Evolutionary conservation across 768 basidiomycete species (phyloP), one percentile per base, ranked within the genome.

Genomic region (Hericium coralloides): DNA sequence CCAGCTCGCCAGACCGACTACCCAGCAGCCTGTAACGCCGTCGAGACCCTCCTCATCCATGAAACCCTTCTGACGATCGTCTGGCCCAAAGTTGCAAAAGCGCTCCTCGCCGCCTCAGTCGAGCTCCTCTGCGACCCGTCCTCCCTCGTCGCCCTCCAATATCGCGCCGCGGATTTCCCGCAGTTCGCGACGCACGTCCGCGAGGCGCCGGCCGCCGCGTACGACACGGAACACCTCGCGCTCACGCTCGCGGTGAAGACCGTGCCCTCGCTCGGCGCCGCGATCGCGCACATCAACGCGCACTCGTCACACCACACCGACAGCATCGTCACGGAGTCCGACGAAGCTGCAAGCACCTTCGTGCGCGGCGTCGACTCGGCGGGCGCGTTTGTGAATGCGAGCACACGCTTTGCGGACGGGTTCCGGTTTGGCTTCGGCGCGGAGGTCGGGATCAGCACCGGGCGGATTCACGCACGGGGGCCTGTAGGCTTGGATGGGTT

Each of bases 301-400:
- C 90, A 98, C 67, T 92, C 90, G 0, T 95, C 94, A 8, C 92
- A 95, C 66, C 97, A 99, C 70, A 98, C 95, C 37, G 97, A 98
- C 66, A 73, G 79, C 55, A 98, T 99, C 69, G 78, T 98, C 47
- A 94, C 95, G 5, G 92, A 97, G 70, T 79, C 82, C 48, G 78
- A 82, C 2, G 62, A 65, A 8, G 80, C 85, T 31, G 83, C 81
- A 38, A 77, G 83, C 31, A 74, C 73, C 31, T 99, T 98, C 74
- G 90, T 86, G 68, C 79, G 87, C 17, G 91, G 91, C 7, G 85
- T 98, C 22, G 95, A 95, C 69, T 89, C 89, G 0, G 89, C 95
- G 0, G 92, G 94, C 31, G 92, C 92, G 4, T 99, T 88, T 65
- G 80, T 95, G 58, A 98, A 99, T 65, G 95, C 95, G 7, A 92